Evolutionary conservation across 2,329 filamentous ascomycete genomes (phyloP).

Genomic region (Neonectria magnoliae): DNA sequence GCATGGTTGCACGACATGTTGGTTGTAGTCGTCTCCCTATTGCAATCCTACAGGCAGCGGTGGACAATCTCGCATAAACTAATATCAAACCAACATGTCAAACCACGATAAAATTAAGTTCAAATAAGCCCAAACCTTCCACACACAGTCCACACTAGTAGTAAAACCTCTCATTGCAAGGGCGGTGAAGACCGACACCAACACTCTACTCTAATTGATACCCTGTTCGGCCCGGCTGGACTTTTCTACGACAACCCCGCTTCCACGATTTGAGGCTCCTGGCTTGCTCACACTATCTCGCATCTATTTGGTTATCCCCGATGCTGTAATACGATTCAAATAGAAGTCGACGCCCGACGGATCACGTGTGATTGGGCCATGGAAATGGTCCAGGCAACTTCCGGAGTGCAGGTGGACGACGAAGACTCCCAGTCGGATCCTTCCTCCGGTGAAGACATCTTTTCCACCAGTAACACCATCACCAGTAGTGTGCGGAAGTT

Average conservation of each 20-base stretch:
- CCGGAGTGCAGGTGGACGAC: background rate
- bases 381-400: background rate
- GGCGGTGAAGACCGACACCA: background rate
- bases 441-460: background rate
- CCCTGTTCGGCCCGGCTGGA: background rate
- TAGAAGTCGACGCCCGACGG: background rate
- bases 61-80: fast-evolving
- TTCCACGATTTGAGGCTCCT: too few relatives aligned
- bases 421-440: background rate
- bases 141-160: background rate
- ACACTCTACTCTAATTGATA: background rate
- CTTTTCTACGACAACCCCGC: background rate
- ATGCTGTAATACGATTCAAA: background rate
- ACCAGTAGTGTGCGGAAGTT: background rate
- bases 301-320: background rate
- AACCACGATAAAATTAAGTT: background rate
- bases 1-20: too few relatives aligned
- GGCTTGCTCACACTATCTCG: background rate
- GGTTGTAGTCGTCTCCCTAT: too few relatives aligned
- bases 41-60: too few relatives aligned
- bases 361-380: background rate
- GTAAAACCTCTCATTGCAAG: background rate
- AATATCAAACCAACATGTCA: background rate
- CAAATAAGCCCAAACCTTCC: too few relatives aligned
- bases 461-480: background rate